Conservation (phyloP, 345 rosid species). For the Mercurialis annua region DNA sequence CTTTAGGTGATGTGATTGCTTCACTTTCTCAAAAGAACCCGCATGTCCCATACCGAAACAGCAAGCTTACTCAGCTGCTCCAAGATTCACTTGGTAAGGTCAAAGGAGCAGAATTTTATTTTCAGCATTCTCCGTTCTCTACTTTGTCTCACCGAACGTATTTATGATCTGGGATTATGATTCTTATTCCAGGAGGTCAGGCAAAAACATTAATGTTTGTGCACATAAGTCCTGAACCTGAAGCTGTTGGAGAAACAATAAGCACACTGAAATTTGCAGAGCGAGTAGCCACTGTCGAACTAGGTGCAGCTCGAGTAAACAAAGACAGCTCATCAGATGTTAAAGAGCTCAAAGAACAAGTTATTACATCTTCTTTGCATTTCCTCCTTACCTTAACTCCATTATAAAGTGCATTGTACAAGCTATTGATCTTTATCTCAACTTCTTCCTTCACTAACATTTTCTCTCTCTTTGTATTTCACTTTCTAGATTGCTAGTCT, state of each 20-base stretch:
- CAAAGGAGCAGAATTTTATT: not conserved
- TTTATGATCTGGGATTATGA: conserved; percentile 14
- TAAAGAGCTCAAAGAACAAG: conserved; percentile 93
- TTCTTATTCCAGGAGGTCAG: conserved; percentile 72
- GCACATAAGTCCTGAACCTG: conserved; percentile 88
- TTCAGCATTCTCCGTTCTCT: not conserved
- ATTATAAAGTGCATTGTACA: not conserved
- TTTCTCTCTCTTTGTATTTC: not conserved
- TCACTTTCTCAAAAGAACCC: conserved; percentile 97
- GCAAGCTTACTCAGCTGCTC: conserved; percentile 95
- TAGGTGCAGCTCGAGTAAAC: conserved; percentile 91
- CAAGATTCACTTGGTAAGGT: conserved; percentile 91
- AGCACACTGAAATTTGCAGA: conserved; percentile 97
- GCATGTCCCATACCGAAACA: conserved; percentile 94
- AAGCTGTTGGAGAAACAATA: conserved; percentile 83
- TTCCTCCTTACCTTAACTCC: not conserved
- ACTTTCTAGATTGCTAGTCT: conserved; percentile 63
- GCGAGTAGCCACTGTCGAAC: conserved; percentile 92
- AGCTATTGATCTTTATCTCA: not conserved
- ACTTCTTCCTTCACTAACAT: not conserved
- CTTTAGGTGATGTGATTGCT: conserved; percentile 94
- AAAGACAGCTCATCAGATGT: conserved; percentile 66
- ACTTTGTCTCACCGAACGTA: conserved; percentile 5
- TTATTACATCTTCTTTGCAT: conserved; percentile 17
- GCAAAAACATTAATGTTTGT: conserved; percentile 98